Conservation (phyloP, 75 land plant genomes). For the Cunninghamia lanceolata region DNA sequence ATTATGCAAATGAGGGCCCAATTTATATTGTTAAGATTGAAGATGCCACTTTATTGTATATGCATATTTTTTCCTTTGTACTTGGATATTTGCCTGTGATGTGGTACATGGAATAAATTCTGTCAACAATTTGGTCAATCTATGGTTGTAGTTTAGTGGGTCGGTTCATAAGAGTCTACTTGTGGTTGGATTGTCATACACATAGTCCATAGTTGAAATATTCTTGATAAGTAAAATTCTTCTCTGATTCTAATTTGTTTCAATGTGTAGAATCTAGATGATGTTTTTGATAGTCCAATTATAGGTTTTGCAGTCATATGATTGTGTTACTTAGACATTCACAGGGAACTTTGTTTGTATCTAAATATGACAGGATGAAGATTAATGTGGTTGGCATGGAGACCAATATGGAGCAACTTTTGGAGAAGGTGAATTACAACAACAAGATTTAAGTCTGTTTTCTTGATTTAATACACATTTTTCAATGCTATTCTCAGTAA, state of each 20-base stretch:
- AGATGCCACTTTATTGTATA: neutral
- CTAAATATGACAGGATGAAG: conserved; percentile 67
- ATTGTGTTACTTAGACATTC: neutral
- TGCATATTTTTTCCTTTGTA: neutral
- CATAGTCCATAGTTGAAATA: neutral
- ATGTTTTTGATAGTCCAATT: neutral
- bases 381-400: conserved; percentile 96
- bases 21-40: neutral
- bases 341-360: neutral
- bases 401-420: conserved; percentile 92
- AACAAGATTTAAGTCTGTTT: neutral
- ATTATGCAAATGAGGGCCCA: neutral
- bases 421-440: conserved; percentile 64
- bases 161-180: neutral
- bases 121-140: neutral
- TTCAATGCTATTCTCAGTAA: neutral
- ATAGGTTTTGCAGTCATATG: neutral
- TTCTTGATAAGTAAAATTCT: neutral
- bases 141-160: neutral
- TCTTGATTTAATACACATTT: neutral
- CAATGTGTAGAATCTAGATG: neutral
- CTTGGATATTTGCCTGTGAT: neutral
- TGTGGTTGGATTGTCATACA: neutral
- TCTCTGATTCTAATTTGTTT: neutral
- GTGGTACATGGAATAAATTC: neutral